Evolutionary conservation across 2,329 filamentous ascomycete genomes (phyloP).

Genomic region (Proliferodiscus dingleyae): DNA sequence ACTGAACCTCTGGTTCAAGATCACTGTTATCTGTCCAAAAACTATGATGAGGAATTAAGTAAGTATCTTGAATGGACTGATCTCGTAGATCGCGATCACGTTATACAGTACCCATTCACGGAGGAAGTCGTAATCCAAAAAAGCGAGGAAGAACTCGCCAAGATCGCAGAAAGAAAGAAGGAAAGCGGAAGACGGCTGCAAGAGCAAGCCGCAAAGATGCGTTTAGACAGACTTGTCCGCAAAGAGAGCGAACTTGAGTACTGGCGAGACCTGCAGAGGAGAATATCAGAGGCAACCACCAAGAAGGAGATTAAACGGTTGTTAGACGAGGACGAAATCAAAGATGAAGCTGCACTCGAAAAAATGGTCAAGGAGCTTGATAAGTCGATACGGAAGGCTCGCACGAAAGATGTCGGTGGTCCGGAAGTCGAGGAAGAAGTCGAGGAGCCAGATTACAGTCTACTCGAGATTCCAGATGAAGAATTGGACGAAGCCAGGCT

Average conservation of each 20-base stretch:
- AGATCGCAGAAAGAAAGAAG: constrained; percentile 88
- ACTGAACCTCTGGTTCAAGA: constrained; percentile 82
- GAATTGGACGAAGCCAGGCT: constrained; percentile 86
- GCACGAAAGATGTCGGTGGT: constrained; percentile 88
- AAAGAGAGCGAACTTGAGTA: constrained; percentile 96
- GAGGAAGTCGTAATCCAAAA: constrained; percentile 90
- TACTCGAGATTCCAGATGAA: constrained; percentile 86
- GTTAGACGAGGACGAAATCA: constrained; percentile 85
- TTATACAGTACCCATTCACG: constrained; percentile 89
- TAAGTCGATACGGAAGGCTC: constrained; percentile 79
- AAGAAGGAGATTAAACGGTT: constrained; percentile 89
- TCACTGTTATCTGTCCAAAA: constrained; percentile 82
- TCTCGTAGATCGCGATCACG: constrained; percentile 79
- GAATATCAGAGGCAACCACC: constrained; percentile 64
- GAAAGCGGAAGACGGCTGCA: constrained; percentile 88
- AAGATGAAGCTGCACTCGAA: constrained; percentile 83
- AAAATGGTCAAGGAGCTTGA: constrained; percentile 84
- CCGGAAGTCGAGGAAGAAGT: constrained; percentile 72
- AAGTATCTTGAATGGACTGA: constrained; percentile 86
- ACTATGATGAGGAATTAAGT: constrained; percentile 75
- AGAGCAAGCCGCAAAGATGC: constrained; percentile 96
- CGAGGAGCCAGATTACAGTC: constrained; percentile 78
- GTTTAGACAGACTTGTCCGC: constrained; percentile 86
- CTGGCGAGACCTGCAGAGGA: constrained; percentile 75
- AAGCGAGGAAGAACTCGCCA: constrained; percentile 86